Percentiles rank a stretch among this genome's conserved stretches.
Conservation (phyloP, 2,329 filamentous ascomycete genomes). For the Phialocephala subalpina region DNA sequence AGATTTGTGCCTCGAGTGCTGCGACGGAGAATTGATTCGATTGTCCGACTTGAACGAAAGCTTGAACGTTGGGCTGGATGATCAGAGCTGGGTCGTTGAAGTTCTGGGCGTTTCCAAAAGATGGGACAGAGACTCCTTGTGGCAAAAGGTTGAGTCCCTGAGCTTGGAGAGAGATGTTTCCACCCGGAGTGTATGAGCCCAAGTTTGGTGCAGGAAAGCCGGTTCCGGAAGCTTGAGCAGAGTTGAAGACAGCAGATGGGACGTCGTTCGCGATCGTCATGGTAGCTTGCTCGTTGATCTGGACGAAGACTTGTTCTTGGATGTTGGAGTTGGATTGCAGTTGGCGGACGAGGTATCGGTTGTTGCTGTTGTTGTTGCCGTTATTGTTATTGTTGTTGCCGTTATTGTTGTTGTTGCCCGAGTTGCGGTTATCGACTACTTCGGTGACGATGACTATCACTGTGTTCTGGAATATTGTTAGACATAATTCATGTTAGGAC, state of each 20-base stretch:
- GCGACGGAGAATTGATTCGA: conserved; percentile 16
- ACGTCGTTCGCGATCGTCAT: conserved; percentile 24
- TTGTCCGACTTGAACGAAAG: conserved; percentile 27
- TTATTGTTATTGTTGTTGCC: no score
- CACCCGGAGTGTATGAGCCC: conserved; percentile 24
- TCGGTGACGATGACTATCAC: conserved; percentile 40
- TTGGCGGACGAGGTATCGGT: conserved; percentile 39
- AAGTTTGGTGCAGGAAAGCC: conserved; percentile 19
- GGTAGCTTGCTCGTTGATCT: conserved; percentile 18
- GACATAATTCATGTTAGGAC: no score
- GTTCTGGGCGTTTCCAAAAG: conserved; percentile 26
- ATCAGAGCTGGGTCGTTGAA: conserved; percentile 31
- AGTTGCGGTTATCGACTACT: conserved; percentile 37
- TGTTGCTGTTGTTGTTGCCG: no score
- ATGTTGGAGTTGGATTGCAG: conserved; percentile 34
- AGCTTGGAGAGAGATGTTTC: conserved; percentile 15
- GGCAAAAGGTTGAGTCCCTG: conserved; percentile 34
- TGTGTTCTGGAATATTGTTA: no score
- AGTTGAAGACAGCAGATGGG: conserved; percentile 19
- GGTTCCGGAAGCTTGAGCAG: conserved; percentile 17
- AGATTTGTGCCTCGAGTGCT: background rate
- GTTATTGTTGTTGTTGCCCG: conserved; percentile 32
- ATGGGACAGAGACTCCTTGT: conserved; percentile 24
- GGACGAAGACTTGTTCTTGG: conserved; percentile 25
- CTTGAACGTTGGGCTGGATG: conserved; percentile 34